phyloP scores from a whole-genome alignment of 2,329 filamentous ascomycete species.

The Apiospora phragmitis region DNA sequence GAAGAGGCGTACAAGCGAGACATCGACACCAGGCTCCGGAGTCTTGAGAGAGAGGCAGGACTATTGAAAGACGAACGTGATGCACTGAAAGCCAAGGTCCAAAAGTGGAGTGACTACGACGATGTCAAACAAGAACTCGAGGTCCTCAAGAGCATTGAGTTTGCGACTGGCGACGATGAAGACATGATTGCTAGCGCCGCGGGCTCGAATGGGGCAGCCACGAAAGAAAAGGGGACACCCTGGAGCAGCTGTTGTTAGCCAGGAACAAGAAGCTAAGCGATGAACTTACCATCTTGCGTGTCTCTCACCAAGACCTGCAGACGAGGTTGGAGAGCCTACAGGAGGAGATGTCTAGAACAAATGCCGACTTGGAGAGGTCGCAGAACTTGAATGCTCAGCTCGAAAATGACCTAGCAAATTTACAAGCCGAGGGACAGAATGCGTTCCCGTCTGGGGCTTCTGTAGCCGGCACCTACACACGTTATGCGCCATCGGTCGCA shows the following conservation, averaged over 20 bases:
- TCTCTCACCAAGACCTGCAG: conserved; percentile 92
- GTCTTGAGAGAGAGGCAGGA: conserved; percentile 76
- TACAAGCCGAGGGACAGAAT: conserved; percentile 84
- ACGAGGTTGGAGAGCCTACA: conserved; percentile 76
- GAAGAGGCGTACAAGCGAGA: conserved; percentile 76
- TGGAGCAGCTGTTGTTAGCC: conserved; percentile 88
- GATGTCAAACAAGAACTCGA: conserved; percentile 95
- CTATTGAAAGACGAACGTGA: conserved; percentile 81
- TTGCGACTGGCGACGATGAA: conserved; percentile 86
- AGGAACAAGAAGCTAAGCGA: conserved; percentile 96
- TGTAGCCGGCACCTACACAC: conserved; percentile 88
- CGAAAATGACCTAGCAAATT: conserved; percentile 84
- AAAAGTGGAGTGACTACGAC: conserved; percentile 92
- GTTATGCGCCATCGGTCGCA: conserved; percentile 66
- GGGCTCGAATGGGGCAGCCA: conserved; percentile 48
- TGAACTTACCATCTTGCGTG: conserved; percentile 86
- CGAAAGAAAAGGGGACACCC: conserved; percentile 69
- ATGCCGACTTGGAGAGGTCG: conserved; percentile 82
- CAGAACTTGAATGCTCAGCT: conserved; percentile 84
- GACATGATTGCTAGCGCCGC: conserved; percentile 49
- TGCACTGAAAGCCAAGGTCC: conserved; percentile 74
- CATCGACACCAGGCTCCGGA: conserved; percentile 72
- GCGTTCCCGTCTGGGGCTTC: conserved; percentile 88
- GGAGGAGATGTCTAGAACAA: conserved; percentile 79
- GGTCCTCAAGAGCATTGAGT: conserved; percentile 96